These are phyloP conservation scores for Colletotrichum sp. DNA, from an alignment of 2,329 filamentous ascomycete species.

Conservation along the genomic window DNA sequence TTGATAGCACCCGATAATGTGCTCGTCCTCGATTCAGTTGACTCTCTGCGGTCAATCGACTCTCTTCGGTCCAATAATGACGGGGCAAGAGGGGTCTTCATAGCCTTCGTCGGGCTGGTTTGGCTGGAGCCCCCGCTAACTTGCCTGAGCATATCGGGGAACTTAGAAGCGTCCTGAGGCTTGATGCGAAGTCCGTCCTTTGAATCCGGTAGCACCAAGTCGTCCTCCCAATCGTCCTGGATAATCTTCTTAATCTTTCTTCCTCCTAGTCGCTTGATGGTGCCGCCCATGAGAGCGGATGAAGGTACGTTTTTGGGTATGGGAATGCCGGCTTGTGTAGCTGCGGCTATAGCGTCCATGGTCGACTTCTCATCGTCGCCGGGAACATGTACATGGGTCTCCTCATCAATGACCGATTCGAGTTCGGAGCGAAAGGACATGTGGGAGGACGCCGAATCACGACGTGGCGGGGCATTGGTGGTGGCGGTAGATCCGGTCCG, in stretches of 20 bases:
- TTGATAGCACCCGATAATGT: conserved; percentile 53
- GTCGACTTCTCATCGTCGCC: conserved; percentile 86
- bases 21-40: conserved; percentile 34
- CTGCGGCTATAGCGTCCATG: conserved; percentile 83
- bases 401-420: conserved; percentile 76
- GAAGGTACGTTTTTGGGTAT: conserved; percentile 85
- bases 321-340: conserved; percentile 88
- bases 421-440: conserved; percentile 83
- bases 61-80: conserved; percentile 32
- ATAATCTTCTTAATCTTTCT: conserved; percentile 75
- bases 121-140: conserved; percentile 62
- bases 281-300: conserved; percentile 88
- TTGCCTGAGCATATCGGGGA: conserved; percentile 72
- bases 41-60: conserved; percentile 31
- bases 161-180: conserved; percentile 61
- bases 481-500: conserved; percentile 53
- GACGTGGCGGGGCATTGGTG: conserved; percentile 56
- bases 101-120: conserved; percentile 54
- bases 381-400: conserved; percentile 85
- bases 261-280: conserved; percentile 87
- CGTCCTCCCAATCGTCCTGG: conserved; percentile 83
- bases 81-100: conserved; percentile 34
- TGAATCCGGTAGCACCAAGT: conserved; percentile 70
- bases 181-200: conserved; percentile 70
- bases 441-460: conserved; percentile 83